These are phyloP conservation scores for Alternaria triticina DNA, from an alignment of 2,329 filamentous ascomycete species.

Conservation along the genomic window DNA sequence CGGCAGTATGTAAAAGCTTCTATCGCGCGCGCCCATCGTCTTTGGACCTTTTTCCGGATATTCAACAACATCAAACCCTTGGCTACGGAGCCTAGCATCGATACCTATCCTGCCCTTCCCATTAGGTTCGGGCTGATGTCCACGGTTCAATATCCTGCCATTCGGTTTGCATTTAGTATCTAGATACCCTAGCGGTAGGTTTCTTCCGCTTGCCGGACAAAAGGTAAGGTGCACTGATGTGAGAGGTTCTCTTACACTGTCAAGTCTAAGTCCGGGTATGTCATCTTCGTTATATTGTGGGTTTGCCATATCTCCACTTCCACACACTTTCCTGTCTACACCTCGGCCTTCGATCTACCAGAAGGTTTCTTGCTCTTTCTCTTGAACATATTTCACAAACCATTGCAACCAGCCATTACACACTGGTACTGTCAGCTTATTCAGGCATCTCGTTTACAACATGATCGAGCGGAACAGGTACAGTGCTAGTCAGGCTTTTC, in stretches of 20 bases:
- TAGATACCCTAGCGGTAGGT: background rate
- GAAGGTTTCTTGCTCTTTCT: background rate
- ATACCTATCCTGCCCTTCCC: background rate
- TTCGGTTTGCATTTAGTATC: background rate
- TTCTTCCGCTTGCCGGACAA: background rate
- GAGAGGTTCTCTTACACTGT: too few species aligned
- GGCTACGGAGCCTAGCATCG: background rate
- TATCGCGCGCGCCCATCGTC: background rate
- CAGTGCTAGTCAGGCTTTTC: background rate
- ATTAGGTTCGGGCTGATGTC: background rate
- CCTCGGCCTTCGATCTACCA: background rate
- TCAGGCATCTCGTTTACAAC: background rate
- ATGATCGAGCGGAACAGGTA: background rate
- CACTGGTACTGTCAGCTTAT: background rate
- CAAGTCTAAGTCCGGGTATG: background rate
- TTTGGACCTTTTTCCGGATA: background rate
- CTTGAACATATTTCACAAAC: background rate
- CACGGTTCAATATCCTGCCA: background rate
- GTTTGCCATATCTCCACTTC: background rate
- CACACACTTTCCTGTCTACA: background rate
- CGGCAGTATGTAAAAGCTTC: background rate
- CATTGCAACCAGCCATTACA: background rate
- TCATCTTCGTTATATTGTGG: background rate
- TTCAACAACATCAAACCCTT: background rate
- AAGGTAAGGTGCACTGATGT: background rate